Base-by-base conservation (phyloP, 2,329 filamentous ascomycete species). In the Nemania diffusa region DNA sequence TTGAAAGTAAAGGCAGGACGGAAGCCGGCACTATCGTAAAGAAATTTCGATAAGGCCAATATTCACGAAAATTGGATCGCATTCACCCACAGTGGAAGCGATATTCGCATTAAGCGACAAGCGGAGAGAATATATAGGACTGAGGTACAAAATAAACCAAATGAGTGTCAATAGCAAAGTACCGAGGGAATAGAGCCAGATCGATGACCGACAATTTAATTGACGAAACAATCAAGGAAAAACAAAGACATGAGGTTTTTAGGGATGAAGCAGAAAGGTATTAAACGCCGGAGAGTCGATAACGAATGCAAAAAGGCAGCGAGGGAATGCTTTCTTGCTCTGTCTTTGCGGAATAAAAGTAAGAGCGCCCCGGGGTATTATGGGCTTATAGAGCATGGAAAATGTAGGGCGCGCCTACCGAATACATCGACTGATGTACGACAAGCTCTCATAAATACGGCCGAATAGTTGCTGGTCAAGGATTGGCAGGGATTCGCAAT, bases 211-310 rank as follows among this genome's bases (percentile, higher is more conserved):
- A 40, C 42, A 50, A 46, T 44, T 62, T 32, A 57, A 37, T 51
- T 6, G 32, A 57, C 4, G 32, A 27, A 51, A 15, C 5, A 42
- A 51, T 24, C 5, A 6, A 22, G 42, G 55, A 57, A 34, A 50
- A 34, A 44, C 42, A 32, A 51, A 40, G 32, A 42, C 13, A 42
- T 7, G n/a, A 27, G 17, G 20, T 34, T 3, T 26, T 6, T 50
- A 46, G 44, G 57, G 34, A 42, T n/a, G 51, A 57, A 50, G 63
- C 11, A 34, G 53, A 59, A 55, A 5, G 17, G 15, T n/a, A 9
- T 32, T 9, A n/a, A 44, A n/a, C n/a, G 15, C 7, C 7, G 40
- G 15, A 15, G 15, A n/a, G 40, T n/a, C 4, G 7, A 20, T n/a
- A 15, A 44, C 40, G 17, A n/a, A 44, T 44, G 17, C 17, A 7